Base-by-base conservation (phyloP, 345 rosid species). In the Citrus medica region DNA sequence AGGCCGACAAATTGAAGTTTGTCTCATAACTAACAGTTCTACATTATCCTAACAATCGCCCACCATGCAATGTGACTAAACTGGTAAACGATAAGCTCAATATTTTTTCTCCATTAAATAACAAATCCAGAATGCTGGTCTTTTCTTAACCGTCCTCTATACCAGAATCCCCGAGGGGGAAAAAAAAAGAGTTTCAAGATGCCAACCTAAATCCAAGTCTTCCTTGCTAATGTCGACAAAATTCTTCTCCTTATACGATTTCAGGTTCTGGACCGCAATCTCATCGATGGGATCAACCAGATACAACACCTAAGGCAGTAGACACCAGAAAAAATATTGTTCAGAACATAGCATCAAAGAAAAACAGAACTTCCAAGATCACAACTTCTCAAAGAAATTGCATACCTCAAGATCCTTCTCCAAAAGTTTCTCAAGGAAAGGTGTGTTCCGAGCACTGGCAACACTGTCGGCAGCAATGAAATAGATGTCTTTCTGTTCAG, bases 141-240 rank as follows among this genome's bases (percentile, higher is more conserved):
- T 30, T 48, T 48, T 48, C 16, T 33, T 7, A 60, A 25, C 61
- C 25, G 17, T 27, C 60, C 40, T 24, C 7, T 12, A 12, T 46
- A 46, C 51, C 17, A 46, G 51, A 46, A 46, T 46, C 10, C 40
- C 40, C 1, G 7, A 4, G 7, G 37, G 1, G 7, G 1, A 12
- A 12, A 56, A 13, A 7, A 46, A 60, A 38, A 63, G 75, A 67
- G 56, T 33, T 62, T 58, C 46, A 10, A 53, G 3, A 58, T 63
- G 81, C 93, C 33, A 80, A 90, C 99, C 98, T 83, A 96, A 67
- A 83, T 96, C 98, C 81, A 96, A 86, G 84, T 96, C 99, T 85
- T 96, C 99, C 89, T 94, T 96, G 95, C 95, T 92, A 81, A 96
- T 92, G 83, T 96, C 99, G 37, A 96, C 84, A 84, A 96, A 96